Conservation (phyloP, 768 basidiomycete genomes). For the Paxillus ammoniavirescens region DNA sequence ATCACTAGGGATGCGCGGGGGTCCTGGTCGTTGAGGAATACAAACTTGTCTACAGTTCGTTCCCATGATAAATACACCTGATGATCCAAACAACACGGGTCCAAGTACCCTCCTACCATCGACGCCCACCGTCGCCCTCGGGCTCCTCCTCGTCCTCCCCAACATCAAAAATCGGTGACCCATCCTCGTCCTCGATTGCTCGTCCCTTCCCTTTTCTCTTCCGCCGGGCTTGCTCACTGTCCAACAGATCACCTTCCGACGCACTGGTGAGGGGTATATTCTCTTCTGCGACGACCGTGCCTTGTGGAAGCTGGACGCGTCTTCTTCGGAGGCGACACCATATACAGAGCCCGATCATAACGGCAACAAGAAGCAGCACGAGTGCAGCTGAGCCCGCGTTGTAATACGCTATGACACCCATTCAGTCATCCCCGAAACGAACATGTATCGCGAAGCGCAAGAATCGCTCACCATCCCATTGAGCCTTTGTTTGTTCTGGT, state of each 20-base stretch:
- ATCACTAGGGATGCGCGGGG: no score
- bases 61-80: no score
- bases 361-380: conserved; percentile 72
- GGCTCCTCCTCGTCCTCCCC: conserved; percentile 49
- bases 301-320: conserved; percentile 25
- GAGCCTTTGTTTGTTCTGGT: conserved; percentile 76
- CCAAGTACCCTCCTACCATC: not conserved
- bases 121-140: conserved; percentile 17
- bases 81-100: not conserved
- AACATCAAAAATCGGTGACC: conserved; percentile 53
- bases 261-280: conserved; percentile 60
- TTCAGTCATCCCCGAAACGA: conserved; percentile 1
- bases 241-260: conserved; percentile 42
- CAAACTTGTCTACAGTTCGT: no score
- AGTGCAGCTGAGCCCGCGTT: conserved; percentile 87
- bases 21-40: no score
- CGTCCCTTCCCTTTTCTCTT: conserved; percentile 50
- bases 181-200: conserved; percentile 30
- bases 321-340: conserved; percentile 59
- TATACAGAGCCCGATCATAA: conserved; percentile 69
- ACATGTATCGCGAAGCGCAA: not conserved
- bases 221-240: conserved; percentile 36
- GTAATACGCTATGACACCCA: conserved; percentile 72
- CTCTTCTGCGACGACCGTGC: conserved; percentile 48
- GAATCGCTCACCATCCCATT: conserved; percentile 76